A percentile compares a stretch with the other conserved stretches of the same genome.
phyloP scores from a whole-genome alignment of 140 eudicot genomes.

The Anethum foeniculum region DNA sequence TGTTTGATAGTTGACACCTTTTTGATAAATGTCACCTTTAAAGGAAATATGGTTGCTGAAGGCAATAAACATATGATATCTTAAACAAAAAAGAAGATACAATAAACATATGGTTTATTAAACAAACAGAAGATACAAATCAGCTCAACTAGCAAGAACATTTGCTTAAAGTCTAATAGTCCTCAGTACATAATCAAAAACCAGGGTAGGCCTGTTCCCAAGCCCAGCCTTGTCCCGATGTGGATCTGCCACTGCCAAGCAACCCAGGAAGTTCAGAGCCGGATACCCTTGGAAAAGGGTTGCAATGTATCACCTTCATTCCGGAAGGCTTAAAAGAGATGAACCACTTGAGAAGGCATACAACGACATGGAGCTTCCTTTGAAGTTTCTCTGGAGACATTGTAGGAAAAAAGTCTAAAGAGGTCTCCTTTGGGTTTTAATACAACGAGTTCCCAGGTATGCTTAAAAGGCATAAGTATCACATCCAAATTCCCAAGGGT shows the following conservation, averaged over 20 bases:
- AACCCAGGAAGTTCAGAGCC: neutral
- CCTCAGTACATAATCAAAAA: too few species aligned
- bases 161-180: too few species aligned
- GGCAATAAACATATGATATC: neutral
- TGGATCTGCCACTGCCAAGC: neutral
- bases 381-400: neutral
- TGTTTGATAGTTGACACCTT: neutral
- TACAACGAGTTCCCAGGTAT: too few species aligned
- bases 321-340: neutral
- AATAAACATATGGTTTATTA: neutral
- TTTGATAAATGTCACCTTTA: neutral
- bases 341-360: neutral
- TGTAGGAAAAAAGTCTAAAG: neutral
- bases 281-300: neutral
- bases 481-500: neutral
- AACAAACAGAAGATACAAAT: too few species aligned
- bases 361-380: neutral
- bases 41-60: neutral
- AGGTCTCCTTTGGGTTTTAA: too few species aligned
- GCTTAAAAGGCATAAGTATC: neutral
- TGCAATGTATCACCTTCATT: too few species aligned
- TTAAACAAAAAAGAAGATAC: too few species aligned
- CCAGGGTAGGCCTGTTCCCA: too few species aligned
- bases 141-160: neutral
- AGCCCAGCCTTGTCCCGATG: neutral